Evolutionary conservation across 2,329 filamentous ascomycete genomes (phyloP), one percentile per base, ranked within the genome.

Genomic region (Niveomyces coronatus): DNA sequence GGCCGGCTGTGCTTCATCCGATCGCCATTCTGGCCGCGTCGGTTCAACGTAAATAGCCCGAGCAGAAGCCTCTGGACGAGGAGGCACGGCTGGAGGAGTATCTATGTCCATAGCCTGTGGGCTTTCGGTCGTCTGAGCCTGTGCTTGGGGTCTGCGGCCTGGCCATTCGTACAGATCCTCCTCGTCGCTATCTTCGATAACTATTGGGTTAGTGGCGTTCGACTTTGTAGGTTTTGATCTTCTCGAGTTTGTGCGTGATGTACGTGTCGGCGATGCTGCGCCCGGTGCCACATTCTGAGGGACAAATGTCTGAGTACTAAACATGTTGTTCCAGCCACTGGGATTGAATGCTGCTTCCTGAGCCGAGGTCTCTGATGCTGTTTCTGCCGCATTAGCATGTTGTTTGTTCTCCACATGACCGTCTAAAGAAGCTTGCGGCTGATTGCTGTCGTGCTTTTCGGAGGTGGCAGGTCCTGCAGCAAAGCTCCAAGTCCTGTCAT

Each of bases 21-120:
- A 62, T 31, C 74, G 62, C 74, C 74, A 79, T 41, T 78, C 74
- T 4, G 70, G 69, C 28, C 74, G 63, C 3, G 71, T 68, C 0
- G 74, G 74, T 47, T 78, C 74, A 10, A 76, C 68, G 2, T 65
- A 64, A 26, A 78, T 75, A 26, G 69, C 73, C 20, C 74, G 65
- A 15, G 64, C 64, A 23, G 28, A 49, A 38, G 44, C 53, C 18
- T 37, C 44, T 32, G 45, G 44, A 11, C 42, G 43, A 9, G 47
- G 43, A 8, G 28, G 50, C 37, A 45, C 58, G 50, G 42, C 46
- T 24, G 50, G 56, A 35, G 74, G 71, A 4, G 70, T 65, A 48
- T 81, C 76, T 35, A 81, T 78, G 45, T 81, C 76, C 76, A 81
- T 81, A 11, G 75, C 73, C 41, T 69, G 72, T 3, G 74, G 70